phyloP scores from a whole-genome alignment of 192 early-diverging fungal genomes.

The Coemansia sp. region DNA sequence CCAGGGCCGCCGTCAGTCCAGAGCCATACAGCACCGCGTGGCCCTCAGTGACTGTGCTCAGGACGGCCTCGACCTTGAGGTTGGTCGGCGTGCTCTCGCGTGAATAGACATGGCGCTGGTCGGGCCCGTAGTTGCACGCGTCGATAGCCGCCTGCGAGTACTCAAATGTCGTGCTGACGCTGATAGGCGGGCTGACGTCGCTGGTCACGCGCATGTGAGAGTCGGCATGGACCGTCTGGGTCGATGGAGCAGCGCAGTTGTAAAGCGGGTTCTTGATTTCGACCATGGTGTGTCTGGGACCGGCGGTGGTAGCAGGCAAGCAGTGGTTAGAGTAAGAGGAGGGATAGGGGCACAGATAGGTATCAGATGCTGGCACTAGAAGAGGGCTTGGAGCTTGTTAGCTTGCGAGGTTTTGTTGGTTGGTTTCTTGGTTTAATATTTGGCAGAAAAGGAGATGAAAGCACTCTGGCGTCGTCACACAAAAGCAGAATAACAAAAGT shows the following conservation, averaged over 20 bases:
- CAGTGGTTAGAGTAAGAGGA: no score
- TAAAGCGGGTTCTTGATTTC: constrained; percentile 35
- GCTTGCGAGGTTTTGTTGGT: no score
- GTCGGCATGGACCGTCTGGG: constrained; percentile 58
- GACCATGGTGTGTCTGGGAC: constrained; percentile 20
- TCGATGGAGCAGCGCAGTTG: constrained; percentile 25
- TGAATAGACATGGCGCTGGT: constrained; percentile 54
- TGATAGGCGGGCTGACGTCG: constrained; percentile 57
- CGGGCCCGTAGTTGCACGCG: constrained; percentile 35
- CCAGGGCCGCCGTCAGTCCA: constrained; percentile 58
- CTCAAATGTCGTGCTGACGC: constrained; percentile 58
- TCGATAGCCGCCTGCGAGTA: constrained; percentile 21
- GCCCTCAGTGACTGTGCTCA: constrained; percentile 57
- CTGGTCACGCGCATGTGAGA: constrained; percentile 29
- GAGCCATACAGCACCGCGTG: constrained; percentile 62
- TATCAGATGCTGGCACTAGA: no score
- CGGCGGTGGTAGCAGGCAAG: no score
- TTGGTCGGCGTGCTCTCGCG: constrained; percentile 46
- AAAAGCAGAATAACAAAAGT: no score
- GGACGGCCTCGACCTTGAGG: constrained; percentile 55
- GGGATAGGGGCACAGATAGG: no score
- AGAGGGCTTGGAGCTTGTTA: no score
- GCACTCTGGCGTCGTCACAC: no score
- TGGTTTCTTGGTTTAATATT: no score
- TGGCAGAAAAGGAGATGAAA: no score